These are phyloP conservation scores for Coniferiporia weirii DNA, from an alignment of 1,284 basidiomycete species.

Conservation along the genomic window DNA sequence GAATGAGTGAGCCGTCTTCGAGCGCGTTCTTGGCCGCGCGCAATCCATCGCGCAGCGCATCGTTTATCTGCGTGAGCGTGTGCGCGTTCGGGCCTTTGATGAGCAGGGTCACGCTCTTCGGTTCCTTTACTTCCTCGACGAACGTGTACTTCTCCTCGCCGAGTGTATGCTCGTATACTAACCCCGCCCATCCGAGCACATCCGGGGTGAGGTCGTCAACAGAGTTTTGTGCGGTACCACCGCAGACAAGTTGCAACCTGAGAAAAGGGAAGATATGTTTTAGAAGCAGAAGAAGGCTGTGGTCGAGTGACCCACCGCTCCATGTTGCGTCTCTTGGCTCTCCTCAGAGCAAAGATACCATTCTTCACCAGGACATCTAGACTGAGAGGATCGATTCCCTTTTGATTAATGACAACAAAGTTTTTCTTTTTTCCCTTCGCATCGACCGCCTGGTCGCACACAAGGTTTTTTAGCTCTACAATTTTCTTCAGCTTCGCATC, in stretches of 20 bases:
- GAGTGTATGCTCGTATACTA: conserved; percentile 98
- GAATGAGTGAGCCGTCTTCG: conserved; percentile 85
- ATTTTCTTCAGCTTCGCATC: conserved; percentile 97
- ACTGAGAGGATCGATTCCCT: conserved; percentile 98
- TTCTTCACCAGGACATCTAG: conserved; percentile 97
- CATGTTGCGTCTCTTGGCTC: conserved; percentile 98
- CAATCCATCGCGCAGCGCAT: conserved; percentile 94
- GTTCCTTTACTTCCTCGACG: conserved; percentile 93
- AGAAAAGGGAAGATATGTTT: conserved; percentile 19
- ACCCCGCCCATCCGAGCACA: conserved; percentile 92
- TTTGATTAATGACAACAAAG: conserved; percentile 98
- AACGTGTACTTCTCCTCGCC: conserved; percentile 99
- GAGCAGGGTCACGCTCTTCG: conserved; percentile 95
- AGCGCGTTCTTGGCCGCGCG: conserved; percentile 96
- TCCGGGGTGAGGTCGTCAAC: conserved; percentile 94
- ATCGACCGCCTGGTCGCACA: conserved; percentile 89
- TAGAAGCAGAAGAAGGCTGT: conserved; percentile 10
- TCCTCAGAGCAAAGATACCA: conserved; percentile 89
- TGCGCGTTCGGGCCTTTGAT: conserved; percentile 99
- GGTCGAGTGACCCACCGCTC: conserved; percentile 60
- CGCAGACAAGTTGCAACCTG: conserved; percentile 90
- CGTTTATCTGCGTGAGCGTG: conserved; percentile 95
- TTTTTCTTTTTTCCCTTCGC: conserved; percentile 75
- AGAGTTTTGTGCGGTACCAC: conserved; percentile 95
- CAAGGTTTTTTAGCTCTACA: conserved; percentile 92